Evolutionary conservation across 2,329 filamentous ascomycete species (phyloP).

Genomic region (Xylaria sp.): DNA sequence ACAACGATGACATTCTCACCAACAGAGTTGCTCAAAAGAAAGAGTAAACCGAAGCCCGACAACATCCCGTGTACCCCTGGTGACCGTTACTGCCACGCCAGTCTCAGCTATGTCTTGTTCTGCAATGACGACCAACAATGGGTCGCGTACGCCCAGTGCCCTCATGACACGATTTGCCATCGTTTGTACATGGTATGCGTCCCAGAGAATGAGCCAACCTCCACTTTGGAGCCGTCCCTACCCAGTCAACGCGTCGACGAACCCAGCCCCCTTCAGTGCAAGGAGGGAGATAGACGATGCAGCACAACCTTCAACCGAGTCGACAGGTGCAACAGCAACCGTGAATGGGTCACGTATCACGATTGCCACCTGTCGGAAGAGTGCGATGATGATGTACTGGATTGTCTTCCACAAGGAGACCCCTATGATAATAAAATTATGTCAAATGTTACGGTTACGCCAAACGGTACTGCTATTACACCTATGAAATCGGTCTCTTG

Average conservation of each 20-base stretch:
- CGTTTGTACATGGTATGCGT: slow-evolving; percentile 32
- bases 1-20: neutral
- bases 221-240: neutral
- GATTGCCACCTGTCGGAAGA: slow-evolving; percentile 32
- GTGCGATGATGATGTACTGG: slow-evolving; percentile 12
- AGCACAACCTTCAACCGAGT: slow-evolving; percentile 28
- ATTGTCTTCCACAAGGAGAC: slow-evolving; percentile 23
- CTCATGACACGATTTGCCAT: slow-evolving; percentile 22
- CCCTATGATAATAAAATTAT: neutral
- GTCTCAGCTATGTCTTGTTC: slow-evolving; percentile 13
- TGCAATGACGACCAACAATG: slow-evolving; percentile 31
- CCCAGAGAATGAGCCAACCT: neutral
- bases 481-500: neutral
- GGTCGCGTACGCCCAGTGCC: slow-evolving; percentile 23
- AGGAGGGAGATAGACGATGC: slow-evolving; percentile 34
- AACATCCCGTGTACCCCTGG: slow-evolving; percentile 19
- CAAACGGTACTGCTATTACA: neutral
- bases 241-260: neutral
- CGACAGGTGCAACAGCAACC: slow-evolving; percentile 28
- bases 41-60: neutral
- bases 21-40: slow-evolving; percentile 2
- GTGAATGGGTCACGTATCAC: slow-evolving; percentile 35
- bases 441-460: neutral
- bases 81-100: slow-evolving; percentile 26
- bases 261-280: neutral